These are phyloP conservation scores for Terfezia boudieri DNA, from an alignment of 495 filamentous ascomycete species.

Conservation along the genomic window DNA sequence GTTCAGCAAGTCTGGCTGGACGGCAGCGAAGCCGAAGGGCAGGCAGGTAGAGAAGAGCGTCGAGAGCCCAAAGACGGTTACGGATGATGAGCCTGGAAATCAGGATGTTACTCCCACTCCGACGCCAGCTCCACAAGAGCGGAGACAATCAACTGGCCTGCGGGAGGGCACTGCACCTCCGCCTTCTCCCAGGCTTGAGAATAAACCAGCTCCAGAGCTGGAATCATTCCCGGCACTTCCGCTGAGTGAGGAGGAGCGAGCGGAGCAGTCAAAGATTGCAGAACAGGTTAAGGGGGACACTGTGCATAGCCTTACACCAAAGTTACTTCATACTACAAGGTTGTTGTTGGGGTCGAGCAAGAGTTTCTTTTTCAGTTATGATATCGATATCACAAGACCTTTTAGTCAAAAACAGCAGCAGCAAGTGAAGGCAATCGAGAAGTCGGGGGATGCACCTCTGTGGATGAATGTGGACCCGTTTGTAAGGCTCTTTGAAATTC, in stretches of 20 bases:
- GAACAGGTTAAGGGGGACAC: constrained; percentile 19
- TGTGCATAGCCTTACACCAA: constrained; percentile 43
- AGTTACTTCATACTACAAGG: constrained; percentile 59
- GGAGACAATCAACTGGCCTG: neutral
- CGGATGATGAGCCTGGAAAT: neutral
- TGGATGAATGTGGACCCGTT: constrained; percentile 51
- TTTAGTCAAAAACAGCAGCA: constrained; percentile 19
- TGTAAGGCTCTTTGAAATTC: constrained; percentile 23
- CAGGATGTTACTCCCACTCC: constrained; percentile 2
- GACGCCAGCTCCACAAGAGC: neutral
- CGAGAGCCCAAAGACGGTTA: constrained; percentile 12
- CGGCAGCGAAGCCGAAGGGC: constrained; percentile 21
- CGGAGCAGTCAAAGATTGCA: constrained; percentile 11
- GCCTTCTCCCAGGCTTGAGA: constrained; percentile 11
- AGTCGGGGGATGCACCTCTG: constrained; percentile 29
- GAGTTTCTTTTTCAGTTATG: constrained; percentile 86
- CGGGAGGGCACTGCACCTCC: neutral
- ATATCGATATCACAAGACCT: constrained; percentile 63
- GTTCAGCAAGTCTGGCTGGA: constrained; percentile 69
- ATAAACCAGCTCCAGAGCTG: constrained; percentile 3
- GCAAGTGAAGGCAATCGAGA: neutral
- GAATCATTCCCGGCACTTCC: neutral
- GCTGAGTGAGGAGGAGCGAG: constrained; percentile 16
- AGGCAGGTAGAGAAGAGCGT: constrained; percentile 33
- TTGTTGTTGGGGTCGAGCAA: constrained; percentile 52